These are phyloP conservation scores for Cutaneotrichosporon mucoides DNA, from an alignment of 1,284 basidiomycete species.

Conservation along the genomic window DNA sequence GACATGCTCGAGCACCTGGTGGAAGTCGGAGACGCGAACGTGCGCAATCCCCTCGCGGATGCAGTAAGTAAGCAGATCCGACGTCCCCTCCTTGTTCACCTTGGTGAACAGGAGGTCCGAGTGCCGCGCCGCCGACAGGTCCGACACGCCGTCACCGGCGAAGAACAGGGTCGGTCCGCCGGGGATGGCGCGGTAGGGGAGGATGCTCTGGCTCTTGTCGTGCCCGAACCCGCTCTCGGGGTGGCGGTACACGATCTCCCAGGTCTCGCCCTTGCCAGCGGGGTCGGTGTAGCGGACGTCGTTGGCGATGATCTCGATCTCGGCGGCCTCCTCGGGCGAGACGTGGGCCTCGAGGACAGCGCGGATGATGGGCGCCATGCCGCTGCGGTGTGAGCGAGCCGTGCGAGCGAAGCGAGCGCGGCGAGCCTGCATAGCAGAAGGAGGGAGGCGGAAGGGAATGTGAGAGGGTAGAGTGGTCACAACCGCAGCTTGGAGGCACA, in stretches of 20 bases:
- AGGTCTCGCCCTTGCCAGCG: constrained; percentile 61
- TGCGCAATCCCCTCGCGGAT: constrained; percentile 46
- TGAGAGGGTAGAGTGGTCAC: no score
- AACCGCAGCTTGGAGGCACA: no score
- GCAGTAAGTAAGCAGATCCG: constrained; percentile 80
- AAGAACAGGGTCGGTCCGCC: constrained; percentile 80
- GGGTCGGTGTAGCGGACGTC: constrained; percentile 59
- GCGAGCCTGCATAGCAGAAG: no score
- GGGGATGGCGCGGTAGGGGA: constrained; percentile 70
- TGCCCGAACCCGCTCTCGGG: constrained; percentile 83
- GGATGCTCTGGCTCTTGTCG: constrained; percentile 86
- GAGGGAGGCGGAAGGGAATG: no score
- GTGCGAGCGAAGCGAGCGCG: no score
- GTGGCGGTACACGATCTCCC: constrained; percentile 83
- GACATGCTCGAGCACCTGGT: constrained; percentile 51
- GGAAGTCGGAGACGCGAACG: constrained; percentile 49
- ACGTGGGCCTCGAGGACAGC: constrained; percentile 72
- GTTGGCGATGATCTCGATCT: constrained; percentile 87
- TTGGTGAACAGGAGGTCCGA: constrained; percentile 91
- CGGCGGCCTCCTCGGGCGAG: constrained; percentile 64
- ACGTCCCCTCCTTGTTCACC: constrained; percentile 67
- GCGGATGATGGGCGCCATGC: constrained; percentile 87
- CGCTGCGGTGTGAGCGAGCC: constrained; percentile 55
- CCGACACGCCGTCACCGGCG: constrained; percentile 88
- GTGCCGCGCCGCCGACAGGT: constrained; percentile 82